phyloP scores from a whole-genome alignment of 345 rosid genomes.

The Clarkia xantiana region DNA sequence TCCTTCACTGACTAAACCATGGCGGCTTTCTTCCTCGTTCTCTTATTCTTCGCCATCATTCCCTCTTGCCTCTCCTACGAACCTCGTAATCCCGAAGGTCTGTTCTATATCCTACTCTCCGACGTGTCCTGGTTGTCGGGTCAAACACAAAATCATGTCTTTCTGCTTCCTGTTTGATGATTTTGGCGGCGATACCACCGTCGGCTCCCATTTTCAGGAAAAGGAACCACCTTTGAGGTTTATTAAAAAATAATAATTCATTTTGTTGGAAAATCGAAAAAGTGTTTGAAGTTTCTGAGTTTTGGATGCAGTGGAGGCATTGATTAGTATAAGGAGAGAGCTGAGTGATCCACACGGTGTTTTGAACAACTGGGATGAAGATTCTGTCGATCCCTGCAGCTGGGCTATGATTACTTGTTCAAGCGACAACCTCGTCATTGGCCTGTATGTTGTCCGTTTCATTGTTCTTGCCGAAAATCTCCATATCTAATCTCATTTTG shows the following conservation, averaged over 20 bases:
- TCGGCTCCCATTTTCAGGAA: no score
- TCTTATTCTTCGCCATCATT: constrained; percentile 14
- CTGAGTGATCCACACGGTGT: constrained; percentile 78
- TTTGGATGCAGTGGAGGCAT: constrained; percentile 54
- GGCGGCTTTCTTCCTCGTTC: constrained; percentile 18
- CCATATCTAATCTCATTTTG: not conserved
- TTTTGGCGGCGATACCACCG: no score
- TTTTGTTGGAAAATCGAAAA: not conserved
- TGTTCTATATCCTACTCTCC: not conserved
- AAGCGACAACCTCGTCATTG: constrained; percentile 57
- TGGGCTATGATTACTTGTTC: constrained; percentile 96
- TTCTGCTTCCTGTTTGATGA: no score
- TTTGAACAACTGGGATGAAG: constrained; percentile 81
- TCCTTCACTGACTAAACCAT: constrained; percentile 10
- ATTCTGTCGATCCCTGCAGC: constrained; percentile 93
- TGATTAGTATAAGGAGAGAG: constrained; percentile 42
- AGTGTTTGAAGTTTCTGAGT: not conserved
- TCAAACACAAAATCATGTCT: not conserved
- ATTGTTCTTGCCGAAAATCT: not conserved
- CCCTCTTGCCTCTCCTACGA: constrained; percentile 37
- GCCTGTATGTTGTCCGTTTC: constrained; percentile 35
- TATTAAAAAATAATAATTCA: not conserved
- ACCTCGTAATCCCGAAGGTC: constrained; percentile 88
- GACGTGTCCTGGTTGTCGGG: not conserved
- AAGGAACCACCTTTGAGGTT: no score